Evolutionary conservation across 805 yeast genomes (phyloP).

Genomic region (Teunomyces gatunensis): DNA sequence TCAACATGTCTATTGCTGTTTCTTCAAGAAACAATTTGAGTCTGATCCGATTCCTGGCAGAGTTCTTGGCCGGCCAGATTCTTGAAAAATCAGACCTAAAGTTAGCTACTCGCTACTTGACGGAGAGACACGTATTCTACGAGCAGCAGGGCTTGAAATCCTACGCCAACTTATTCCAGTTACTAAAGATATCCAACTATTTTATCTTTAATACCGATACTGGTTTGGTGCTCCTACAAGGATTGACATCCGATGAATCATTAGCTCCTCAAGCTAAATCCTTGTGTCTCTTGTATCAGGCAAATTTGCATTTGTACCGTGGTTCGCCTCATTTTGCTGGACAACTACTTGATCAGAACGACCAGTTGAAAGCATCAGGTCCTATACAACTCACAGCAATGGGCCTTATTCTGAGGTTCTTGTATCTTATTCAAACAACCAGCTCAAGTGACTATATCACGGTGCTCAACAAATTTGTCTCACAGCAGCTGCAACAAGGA

Average conservation of each 20-base stretch:
- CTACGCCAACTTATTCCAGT: constrained; percentile 26
- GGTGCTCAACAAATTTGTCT: constrained; percentile 13
- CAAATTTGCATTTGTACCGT: constrained; percentile 15
- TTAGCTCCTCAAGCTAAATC: constrained; percentile 8
- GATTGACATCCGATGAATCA: constrained; percentile 2
- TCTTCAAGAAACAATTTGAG: constrained; percentile 26
- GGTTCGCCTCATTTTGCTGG: constrained; percentile 13
- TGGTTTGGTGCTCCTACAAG: constrained; percentile 17
- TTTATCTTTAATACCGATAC: constrained; percentile 24
- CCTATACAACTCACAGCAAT: constrained; percentile 16
- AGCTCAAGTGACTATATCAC: constrained; percentile 12
- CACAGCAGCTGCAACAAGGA: constrained; percentile 11
- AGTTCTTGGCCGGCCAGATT: constrained; percentile 37
- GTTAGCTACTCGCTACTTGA: constrained; percentile 29
- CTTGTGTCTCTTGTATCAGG: constrained; percentile 13
- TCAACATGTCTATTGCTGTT: constrained; percentile 26
- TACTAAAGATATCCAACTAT: constrained; percentile 29
- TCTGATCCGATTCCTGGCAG: constrained; percentile 26
- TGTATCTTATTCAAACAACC: constrained; percentile 12
- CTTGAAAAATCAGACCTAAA: constrained; percentile 25
- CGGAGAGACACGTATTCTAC: constrained; percentile 20
- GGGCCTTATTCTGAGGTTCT: constrained; percentile 12
- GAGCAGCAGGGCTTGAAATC: constrained; percentile 9
- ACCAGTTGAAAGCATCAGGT: neutral
- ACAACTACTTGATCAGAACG: constrained; percentile 7